Conservation (phyloP, 139 green algal species). For the Nannochloris sp. region DNA sequence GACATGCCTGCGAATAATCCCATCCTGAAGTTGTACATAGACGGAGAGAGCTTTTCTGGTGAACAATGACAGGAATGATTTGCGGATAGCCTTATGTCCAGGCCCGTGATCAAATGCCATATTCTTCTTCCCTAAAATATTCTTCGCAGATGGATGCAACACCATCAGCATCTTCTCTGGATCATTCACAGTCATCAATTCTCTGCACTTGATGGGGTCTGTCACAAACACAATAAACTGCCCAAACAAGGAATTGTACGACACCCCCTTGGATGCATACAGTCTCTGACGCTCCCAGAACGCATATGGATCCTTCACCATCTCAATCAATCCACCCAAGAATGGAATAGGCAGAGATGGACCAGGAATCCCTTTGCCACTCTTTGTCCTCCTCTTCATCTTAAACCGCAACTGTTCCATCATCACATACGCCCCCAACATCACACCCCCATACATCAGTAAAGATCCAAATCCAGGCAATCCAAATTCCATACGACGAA, state of each 20-base stretch:
- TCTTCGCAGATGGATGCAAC: constrained; percentile 68
- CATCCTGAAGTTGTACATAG: constrained; percentile 63
- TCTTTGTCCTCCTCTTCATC: constrained; percentile 9
- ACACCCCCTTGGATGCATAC: constrained; percentile 41
- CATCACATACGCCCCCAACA: constrained; percentile 28
- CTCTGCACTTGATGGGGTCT: constrained; percentile 52
- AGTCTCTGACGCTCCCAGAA: constrained; percentile 36
- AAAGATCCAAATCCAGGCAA: constrained; percentile 9
- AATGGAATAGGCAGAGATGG: constrained; percentile 49
- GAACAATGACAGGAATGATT: constrained; percentile 78
- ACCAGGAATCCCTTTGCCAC: constrained; percentile 34
- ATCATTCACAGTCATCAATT: constrained; percentile 52
- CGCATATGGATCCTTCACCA: constrained; percentile 61
- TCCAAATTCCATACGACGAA: background rate
- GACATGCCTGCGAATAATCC: constrained; percentile 56
- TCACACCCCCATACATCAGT: constrained; percentile 17
- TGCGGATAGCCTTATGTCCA: constrained; percentile 65
- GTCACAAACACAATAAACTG: constrained; percentile 73
- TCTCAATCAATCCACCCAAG: constrained; percentile 64
- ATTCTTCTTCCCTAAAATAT: constrained; percentile 68
- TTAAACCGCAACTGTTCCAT: constrained; percentile 52
- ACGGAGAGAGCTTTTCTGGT: constrained; percentile 66
- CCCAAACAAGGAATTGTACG: constrained; percentile 63
- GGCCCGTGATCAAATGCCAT: constrained; percentile 75
- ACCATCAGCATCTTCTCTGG: constrained; percentile 55